Conservation (phyloP, 2,329 filamentous ascomycete genomes). For the Claviceps fusiformis region DNA sequence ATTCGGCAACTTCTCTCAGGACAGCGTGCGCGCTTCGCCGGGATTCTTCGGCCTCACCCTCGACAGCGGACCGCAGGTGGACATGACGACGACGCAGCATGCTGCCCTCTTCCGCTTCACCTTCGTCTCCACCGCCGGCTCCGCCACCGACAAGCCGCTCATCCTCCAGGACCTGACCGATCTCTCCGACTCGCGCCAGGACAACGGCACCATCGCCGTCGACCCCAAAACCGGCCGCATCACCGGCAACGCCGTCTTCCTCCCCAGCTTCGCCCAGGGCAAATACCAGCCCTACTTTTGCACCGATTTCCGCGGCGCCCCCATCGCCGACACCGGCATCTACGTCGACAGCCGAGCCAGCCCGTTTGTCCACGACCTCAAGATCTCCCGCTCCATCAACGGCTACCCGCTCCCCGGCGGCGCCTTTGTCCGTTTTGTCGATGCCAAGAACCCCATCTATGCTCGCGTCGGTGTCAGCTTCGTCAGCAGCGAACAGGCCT, state of each 20-base stretch:
- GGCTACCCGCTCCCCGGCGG: conserved; percentile 44
- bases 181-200: conserved; percentile 44
- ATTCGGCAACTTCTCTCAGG: conserved; percentile 32
- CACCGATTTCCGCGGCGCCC: conserved; percentile 49
- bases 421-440: conserved; percentile 48
- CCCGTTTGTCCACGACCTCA: conserved; percentile 30
- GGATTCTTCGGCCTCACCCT: conserved; percentile 53
- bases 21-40: conserved; percentile 41
- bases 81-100: conserved; percentile 56
- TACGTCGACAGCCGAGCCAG: conserved; percentile 45
- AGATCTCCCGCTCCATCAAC: conserved; percentile 35
- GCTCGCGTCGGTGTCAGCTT: conserved; percentile 58
- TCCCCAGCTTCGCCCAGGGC: conserved; percentile 52
- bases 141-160: conserved; percentile 33
- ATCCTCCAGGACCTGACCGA: conserved; percentile 55
- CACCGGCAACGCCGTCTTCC: conserved; percentile 47
- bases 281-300: conserved; percentile 50
- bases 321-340: conserved; percentile 45
- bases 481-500: conserved; percentile 52
- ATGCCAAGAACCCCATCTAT: conserved; percentile 36
- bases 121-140: conserved; percentile 42
- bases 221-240: conserved; percentile 44
- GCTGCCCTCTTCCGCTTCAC: conserved; percentile 53
- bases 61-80: conserved; percentile 41
- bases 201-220: conserved; percentile 42